Evolutionary conservation across 106 monocot species (phyloP), one percentile per base, ranked within the genome.

Genomic region (Dendrobium nobile): DNA sequence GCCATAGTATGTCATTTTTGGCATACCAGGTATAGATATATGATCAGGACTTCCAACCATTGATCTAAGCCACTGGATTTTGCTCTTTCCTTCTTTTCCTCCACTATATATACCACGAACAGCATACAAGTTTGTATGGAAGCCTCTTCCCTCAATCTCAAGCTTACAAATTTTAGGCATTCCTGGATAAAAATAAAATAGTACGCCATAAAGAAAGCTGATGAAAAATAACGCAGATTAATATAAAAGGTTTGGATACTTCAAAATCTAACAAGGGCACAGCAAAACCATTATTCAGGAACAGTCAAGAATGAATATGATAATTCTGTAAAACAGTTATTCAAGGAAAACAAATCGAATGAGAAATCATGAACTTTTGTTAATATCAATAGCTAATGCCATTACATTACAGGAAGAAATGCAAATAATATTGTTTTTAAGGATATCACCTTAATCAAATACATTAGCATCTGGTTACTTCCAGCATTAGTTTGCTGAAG

Each of bases 31-130:
- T 83, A 99, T 95, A 11, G 95, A 95, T 79, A 99, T 99, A 65
- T 95, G 95, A 86, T 99, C 98, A 72, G 98, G 98, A 80, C 98
- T 99, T 59, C 95, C 98, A 55, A 91, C 93, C 95, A 95, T 99
- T 19, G 98, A 88, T 65, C 93, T 86, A 41, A 99, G 93, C 98
- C 98, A 99, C 54, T 99, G 98, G 59, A 99, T 91, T 95, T 85
- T 89, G 84, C 98, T 99, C 84, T 95, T 99, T 44, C 98, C 98
- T 90, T 99, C 95, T 85, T 85, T 99, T 48, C 98, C 98, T 47
- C 98, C 98, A 83, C 78, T 87, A 85, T 99, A 99, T 75, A 84
- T 75, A 26, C 95, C 93, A 73, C 91, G 92, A 78, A 95, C 91
- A 83, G 98, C 92, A 84, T 99, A 99, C 70, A 99, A 85, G 47